Base-by-base conservation (phyloP, 2,329 filamentous ascomycete genomes). In the Fusarium citri region DNA sequence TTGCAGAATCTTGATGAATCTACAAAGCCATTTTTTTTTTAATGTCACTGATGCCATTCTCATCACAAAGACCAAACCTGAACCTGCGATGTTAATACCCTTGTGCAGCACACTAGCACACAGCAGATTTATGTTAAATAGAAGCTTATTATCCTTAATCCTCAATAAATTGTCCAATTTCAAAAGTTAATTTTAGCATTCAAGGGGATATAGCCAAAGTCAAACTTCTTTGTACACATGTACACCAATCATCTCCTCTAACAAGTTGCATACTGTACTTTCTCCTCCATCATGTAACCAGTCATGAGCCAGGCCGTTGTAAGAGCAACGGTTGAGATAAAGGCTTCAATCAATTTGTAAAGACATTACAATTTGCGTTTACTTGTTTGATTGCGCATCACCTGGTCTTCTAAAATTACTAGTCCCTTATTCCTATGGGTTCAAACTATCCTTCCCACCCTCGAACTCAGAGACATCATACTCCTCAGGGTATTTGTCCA, bases 401-500 rank as follows among this genome's bases (percentile, higher is more conserved):
- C 8, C 9, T 41, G n/a, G 23, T 42, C 16, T 22, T 62, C 28
- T 30, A 42, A 15, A 1, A 60, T 45, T 53, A 60, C 18, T 16
- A 37, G 28, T 15, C 18, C 8, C 16, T 30, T 11, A 12, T 16
- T 12, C 42, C 66, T 57, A 78, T 41, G 28, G 64, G 71, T 84
- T 83, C 77, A 94, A 76, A 18, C 89, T 90, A 45, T 88, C 86
- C 62, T 89, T 84, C 0, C 94, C 94, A 6, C 88, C 92, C 69
- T 97, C 92, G 80, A 88, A 94, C 71, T 90, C 88, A 18, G 84
- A 85, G 49, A 96, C 77, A 79, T 98, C 94, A 80, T 99, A 99
- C 83, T 99, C 96, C 37, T 92, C 89, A 0, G 95, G 94, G 82
- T 98, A 99, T 73, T 87, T 90, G 72, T 95, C 89, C 53, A 99